Evolutionary conservation across 345 rosid species (phyloP).

Genomic region (Eucalyptus tenuipes): DNA sequence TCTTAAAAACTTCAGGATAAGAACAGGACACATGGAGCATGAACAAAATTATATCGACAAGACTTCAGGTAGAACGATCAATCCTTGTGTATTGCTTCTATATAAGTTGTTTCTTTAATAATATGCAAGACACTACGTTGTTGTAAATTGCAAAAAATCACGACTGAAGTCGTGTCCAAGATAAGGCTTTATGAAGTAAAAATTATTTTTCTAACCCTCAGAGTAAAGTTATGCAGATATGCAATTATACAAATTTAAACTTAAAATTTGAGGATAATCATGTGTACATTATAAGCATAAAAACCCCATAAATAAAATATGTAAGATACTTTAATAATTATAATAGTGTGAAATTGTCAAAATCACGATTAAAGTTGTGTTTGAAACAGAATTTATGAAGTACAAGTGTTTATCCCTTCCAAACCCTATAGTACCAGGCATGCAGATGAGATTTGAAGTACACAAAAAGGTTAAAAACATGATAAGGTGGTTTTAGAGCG

Average conservation of each 20-base stretch:
- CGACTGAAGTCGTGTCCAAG: not conserved
- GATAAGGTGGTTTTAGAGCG: not conserved
- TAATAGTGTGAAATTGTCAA: not conserved
- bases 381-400: not conserved
- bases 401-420: not conserved
- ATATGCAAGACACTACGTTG: not conserved
- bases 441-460: not conserved
- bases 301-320: not conserved
- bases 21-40: not conserved
- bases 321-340: not conserved
- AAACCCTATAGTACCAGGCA: not conserved
- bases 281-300: not conserved
- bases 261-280: not conserved
- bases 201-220: not conserved
- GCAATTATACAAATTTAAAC: not conserved
- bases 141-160: not conserved
- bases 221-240: not conserved
- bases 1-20: not conserved
- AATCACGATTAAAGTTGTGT: not conserved
- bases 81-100: not conserved
- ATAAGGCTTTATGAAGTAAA: not conserved
- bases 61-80: not conserved
- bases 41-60: not conserved
- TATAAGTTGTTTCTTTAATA: not conserved
- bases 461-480: not conserved